These are phyloP conservation scores for Pyrrhoderma noxium DNA, from an alignment of 1,284 basidiomycete species.

Conservation along the genomic window DNA sequence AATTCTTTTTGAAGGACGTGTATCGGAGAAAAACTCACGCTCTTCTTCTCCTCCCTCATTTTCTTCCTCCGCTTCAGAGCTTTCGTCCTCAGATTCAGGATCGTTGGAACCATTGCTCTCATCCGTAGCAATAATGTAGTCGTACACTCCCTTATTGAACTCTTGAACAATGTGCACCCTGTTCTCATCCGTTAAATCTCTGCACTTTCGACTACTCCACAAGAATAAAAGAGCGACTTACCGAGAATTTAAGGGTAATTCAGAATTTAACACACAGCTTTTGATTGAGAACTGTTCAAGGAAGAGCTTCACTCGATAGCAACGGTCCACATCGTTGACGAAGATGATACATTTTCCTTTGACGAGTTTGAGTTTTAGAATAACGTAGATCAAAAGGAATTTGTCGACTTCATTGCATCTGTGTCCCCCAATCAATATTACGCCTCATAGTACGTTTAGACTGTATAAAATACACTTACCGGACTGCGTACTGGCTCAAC, in stretches of 20 bases:
- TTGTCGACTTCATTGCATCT: conserved; percentile 93
- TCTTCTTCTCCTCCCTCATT: conserved; percentile 18
- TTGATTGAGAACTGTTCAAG: conserved; percentile 97
- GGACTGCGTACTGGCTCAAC: conserved; percentile 84
- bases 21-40: conserved; percentile 30
- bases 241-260: conserved; percentile 92
- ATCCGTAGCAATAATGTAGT: conserved; percentile 98
- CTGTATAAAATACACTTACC: conserved; percentile 32
- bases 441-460: neutral
- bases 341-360: conserved; percentile 96
- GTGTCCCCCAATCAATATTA: conserved; percentile 10
- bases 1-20: neutral
- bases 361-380: conserved; percentile 90
- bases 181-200: conserved; percentile 8
- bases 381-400: conserved; percentile 91
- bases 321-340: conserved; percentile 94
- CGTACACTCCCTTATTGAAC: conserved; percentile 98
- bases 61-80: conserved; percentile 31
- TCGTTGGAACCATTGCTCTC: conserved; percentile 61
- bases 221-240: conserved; percentile 27
- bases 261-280: conserved; percentile 93
- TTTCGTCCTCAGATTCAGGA: conserved; percentile 46
- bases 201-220: neutral
- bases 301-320: conserved; percentile 93
- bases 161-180: conserved; percentile 98